These are phyloP conservation scores for Globisporangium mamillatum DNA, from an alignment of 352 stramenopile species.

Conservation along the genomic window DNA sequence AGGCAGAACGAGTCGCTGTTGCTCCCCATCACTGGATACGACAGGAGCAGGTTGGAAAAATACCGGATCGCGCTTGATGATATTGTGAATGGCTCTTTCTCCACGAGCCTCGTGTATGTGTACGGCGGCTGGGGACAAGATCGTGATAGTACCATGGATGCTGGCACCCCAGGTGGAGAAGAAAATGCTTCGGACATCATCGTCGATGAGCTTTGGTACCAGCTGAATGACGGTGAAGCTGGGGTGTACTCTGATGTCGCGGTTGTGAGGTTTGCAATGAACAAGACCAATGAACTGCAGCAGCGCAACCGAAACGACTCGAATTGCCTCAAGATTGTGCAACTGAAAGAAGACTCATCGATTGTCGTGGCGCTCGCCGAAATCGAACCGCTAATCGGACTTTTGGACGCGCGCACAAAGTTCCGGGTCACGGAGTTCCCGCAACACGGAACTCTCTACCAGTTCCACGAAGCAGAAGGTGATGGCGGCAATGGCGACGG, in stretches of 20 bases:
- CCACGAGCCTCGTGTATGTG: slow-evolving; percentile 51
- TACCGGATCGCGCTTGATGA: slow-evolving; percentile 26
- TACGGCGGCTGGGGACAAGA: slow-evolving; percentile 24
- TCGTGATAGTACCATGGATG: background rate
- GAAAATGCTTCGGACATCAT: background rate
- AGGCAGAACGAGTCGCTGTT: slow-evolving; percentile 19
- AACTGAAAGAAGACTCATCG: slow-evolving; percentile 57
- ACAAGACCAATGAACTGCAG: slow-evolving; percentile 6
- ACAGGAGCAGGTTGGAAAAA: slow-evolving; percentile 22
- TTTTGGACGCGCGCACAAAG: slow-evolving; percentile 25
- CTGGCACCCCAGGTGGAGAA: background rate
- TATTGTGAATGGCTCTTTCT: slow-evolving; percentile 31
- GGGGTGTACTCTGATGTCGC: slow-evolving; percentile 14
- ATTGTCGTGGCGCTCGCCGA: slow-evolving; percentile 29
- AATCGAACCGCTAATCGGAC: slow-evolving; percentile 40
- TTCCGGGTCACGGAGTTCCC: slow-evolving; percentile 40
- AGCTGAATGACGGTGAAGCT: slow-evolving; percentile 40
- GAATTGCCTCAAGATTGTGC: slow-evolving; percentile 18
- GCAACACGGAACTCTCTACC: slow-evolving; percentile 44
- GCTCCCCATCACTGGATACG: background rate
- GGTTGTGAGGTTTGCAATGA: slow-evolving; percentile 10
- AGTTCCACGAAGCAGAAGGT: slow-evolving; percentile 27
- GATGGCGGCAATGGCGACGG: background rate
- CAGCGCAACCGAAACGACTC: background rate
- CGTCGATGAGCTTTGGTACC: slow-evolving; percentile 53